Conservation (phyloP, 1,284 basidiomycete genomes). For the Termitomyces sp. region DNA sequence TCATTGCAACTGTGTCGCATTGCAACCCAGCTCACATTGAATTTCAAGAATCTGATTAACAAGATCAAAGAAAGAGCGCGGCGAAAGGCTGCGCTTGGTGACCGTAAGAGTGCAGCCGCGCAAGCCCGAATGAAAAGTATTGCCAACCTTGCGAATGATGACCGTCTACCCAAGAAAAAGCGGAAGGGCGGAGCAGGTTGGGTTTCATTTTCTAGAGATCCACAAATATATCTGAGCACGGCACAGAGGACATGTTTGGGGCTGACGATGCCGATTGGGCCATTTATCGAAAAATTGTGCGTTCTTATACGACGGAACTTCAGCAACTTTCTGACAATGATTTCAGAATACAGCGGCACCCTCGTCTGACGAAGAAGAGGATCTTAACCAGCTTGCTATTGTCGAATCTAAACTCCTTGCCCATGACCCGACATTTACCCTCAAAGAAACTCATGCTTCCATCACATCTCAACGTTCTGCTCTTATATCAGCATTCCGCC, state of each 20-base stretch:
- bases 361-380: slow-evolving; percentile 97
- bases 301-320: slow-evolving; percentile 18
- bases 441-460: slow-evolving; percentile 79
- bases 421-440: slow-evolving; percentile 81
- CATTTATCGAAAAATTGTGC: slow-evolving; percentile 94
- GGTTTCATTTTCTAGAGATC: slow-evolving; percentile 19
- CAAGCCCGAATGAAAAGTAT: slow-evolving; percentile 98
- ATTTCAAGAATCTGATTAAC: slow-evolving; percentile 63
- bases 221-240: neutral
- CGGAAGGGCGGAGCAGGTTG: slow-evolving; percentile 72
- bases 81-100: slow-evolving; percentile 79
- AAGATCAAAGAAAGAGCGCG: slow-evolving; percentile 85
- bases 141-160: slow-evolving; percentile 85
- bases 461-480: slow-evolving; percentile 74
- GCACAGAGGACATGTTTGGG: slow-evolving; percentile 88
- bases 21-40: neutral
- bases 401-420: slow-evolving; percentile 83
- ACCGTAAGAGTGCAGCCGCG: slow-evolving; percentile 91
- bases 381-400: slow-evolving; percentile 64
- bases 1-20: neutral
- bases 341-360: slow-evolving; percentile 68
- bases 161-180: slow-evolving; percentile 74
- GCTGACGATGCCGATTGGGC: slow-evolving; percentile 97
- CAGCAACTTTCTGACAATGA: neutral
- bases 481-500: slow-evolving; percentile 80